Evolutionary conservation across 164 flowering plant genomes (phyloP), one percentile per base, ranked within the genome.

Genomic region (Piper longum): DNA sequence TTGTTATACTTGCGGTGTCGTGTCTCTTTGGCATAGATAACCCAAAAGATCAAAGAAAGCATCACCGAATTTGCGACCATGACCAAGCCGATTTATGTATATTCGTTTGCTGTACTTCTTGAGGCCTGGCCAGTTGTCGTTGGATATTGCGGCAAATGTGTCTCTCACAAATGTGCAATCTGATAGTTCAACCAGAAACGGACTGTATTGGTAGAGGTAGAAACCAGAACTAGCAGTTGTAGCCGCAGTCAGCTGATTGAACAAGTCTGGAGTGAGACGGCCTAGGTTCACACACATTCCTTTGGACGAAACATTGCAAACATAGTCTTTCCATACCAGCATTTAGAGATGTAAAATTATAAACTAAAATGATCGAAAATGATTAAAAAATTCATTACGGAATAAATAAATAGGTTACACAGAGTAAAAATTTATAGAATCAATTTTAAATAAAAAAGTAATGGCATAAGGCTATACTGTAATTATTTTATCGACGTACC

Each of bases 11-110:
- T 82, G 6, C 95, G 85, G 63, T 86, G 96, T 14, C 87, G 75
- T 63, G 91, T 74, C 71, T 91, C 97, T 60, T 96, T 71, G 0
- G 90, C 95, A 74, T 91, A 91, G 26, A 87, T 66, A n/a, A 89
- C 85, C 99, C 98, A 91, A 66, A 89, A 81, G 43, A 89, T 75
- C 74, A 95, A 56, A 2, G 99, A 91, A 7, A 85, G 75, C 91
- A 85, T 84, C 42, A 91, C 95, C 16, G 96, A 88, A 65, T 72
- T 79, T 13, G 99, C 82, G 43, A 87, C 93, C 79, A 87, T 60
- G 3, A 80, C 82, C 64, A 87, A 63, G 1, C 98, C 99, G 17
- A 79, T n/a, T n/a, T n/a, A n/a, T 65, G 62, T 86, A 89, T 40
- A 86, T 73, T 88, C 87, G 82, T 55, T 70, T 5, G 43, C 78